Evolutionary conservation across 345 rosid species (phyloP), one percentile per base, ranked within the genome.

Genomic region (Rhizophora apiculata): DNA sequence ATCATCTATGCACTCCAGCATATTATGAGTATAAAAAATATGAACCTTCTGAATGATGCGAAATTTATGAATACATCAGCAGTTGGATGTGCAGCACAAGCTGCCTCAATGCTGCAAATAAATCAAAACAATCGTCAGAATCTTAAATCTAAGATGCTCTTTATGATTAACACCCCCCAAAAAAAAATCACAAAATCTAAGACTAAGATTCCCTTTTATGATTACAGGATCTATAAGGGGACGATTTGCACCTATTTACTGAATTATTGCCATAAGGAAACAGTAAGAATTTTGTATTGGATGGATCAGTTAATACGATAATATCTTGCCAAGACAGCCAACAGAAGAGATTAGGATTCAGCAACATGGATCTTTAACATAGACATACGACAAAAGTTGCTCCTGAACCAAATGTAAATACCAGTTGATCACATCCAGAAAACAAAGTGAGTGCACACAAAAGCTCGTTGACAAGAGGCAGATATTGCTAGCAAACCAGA

Each of bases 41-140:
- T 70, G 57, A 56, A 85, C 97, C 98, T 94, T 88, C 97, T 85
- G 58, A 83, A 94, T 20, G 98, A 94, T 61, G 98, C 93, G 20
- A 94, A 94, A 82, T 94, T 94, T 62, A 94, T 94, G 68, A 94
- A 94, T 22, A 94, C 96, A 85, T 94, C 98, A 6, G 97, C 98
- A 4, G 95, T 94, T 62, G 97, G 96, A 81, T 91, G 97, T 9
- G 97, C 87, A 65, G 85, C 90, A 74, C 90, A 87, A 55, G 98
- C 98, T n/a, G 97, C 96, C 66, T 91, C 97, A 72, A 87, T 79
- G 66, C 98, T 94, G 87, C 76, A 84, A 85, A 74, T 71, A 63
- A 49, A 67, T 37, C 72, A 74, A 60, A 36, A 24, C 51, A 49
- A 68, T 34, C 4, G 51, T 67, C 11, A 27, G 53, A 68, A 69